Percentiles rank a stretch among this genome's conserved stretches.
phyloP scores from a whole-genome alignment of 495 filamentous ascomycete genomes.

The Aspergillus cavernicola region DNA sequence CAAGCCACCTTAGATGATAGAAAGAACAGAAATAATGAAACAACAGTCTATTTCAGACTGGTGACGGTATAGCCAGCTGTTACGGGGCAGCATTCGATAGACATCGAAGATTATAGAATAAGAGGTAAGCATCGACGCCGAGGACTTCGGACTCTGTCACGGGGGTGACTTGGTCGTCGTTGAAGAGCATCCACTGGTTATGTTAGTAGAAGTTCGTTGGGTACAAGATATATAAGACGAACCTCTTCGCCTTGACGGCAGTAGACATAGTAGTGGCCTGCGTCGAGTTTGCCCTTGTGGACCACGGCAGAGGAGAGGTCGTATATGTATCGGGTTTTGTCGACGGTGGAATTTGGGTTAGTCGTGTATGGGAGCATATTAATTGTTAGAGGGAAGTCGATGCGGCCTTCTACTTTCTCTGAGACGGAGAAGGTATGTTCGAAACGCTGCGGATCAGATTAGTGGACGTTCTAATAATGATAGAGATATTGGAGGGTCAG shows the following conservation, averaged over 20 bases:
- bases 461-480: no score
- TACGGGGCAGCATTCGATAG: constrained; percentile 27
- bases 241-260: constrained; percentile 70
- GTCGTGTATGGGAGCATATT: constrained; percentile 87
- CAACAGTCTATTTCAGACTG: no score
- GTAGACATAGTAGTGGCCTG: constrained; percentile 88
- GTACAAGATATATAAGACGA: no score
- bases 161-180: constrained; percentile 83
- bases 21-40: neutral
- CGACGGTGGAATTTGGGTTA: constrained; percentile 42
- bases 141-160: constrained; percentile 77
- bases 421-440: constrained; percentile 65
- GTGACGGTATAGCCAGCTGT: no score
- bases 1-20: neutral
- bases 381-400: constrained; percentile 79
- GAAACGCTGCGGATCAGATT: constrained; percentile 56
- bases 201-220: neutral
- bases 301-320: constrained; percentile 82
- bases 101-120: constrained; percentile 78
- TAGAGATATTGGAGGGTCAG: no score
- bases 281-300: constrained; percentile 79
- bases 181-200: constrained; percentile 80
- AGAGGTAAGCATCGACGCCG: constrained; percentile 73
- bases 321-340: constrained; percentile 61
- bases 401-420: constrained; percentile 74